These are phyloP conservation scores for Grifola frondosa DNA, from an alignment of 1,284 basidiomycete genomes.

Conservation along the genomic window DNA sequence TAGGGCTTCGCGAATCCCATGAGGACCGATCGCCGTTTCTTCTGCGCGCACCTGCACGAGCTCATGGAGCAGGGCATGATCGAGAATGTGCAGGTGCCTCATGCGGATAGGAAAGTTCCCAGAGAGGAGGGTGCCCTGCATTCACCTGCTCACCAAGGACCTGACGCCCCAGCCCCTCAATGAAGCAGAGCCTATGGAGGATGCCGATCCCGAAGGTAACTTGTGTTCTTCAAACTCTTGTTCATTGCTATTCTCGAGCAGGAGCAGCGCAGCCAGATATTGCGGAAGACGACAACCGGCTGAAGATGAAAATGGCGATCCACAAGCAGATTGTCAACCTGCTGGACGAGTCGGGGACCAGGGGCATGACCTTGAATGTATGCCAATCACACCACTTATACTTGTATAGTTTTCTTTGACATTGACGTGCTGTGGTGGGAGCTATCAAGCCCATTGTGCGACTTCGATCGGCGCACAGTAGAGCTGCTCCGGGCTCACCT, in stretches of 20 bases:
- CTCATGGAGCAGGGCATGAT: conserved; percentile 68
- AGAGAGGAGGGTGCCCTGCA: conserved; percentile 53
- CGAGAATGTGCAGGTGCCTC: conserved; percentile 69
- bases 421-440: too few species aligned
- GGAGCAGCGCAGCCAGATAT: conserved; percentile 1
- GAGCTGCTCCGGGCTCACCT: conserved; percentile 74
- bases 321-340: conserved; percentile 75
- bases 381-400: too few species aligned
- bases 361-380: conserved; percentile 71
- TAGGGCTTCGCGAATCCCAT: conserved; percentile 74
- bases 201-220: conserved; percentile 17
- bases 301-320: conserved; percentile 63
- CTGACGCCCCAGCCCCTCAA: conserved; percentile 34
- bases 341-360: conserved; percentile 60
- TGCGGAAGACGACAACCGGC: conserved; percentile 27
- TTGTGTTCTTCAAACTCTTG: not conserved
- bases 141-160: conserved; percentile 53
- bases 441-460: conserved; percentile 57
- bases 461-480: conserved; percentile 76
- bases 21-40: conserved; percentile 74
- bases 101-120: conserved; percentile 43
- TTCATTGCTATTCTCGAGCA: not conserved
- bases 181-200: conserved; percentile 18
- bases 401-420: too few species aligned
- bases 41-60: conserved; percentile 68